Evolutionary conservation across 2,329 filamentous ascomycete species (phyloP).

Genomic region (Aspergillus texensis): DNA sequence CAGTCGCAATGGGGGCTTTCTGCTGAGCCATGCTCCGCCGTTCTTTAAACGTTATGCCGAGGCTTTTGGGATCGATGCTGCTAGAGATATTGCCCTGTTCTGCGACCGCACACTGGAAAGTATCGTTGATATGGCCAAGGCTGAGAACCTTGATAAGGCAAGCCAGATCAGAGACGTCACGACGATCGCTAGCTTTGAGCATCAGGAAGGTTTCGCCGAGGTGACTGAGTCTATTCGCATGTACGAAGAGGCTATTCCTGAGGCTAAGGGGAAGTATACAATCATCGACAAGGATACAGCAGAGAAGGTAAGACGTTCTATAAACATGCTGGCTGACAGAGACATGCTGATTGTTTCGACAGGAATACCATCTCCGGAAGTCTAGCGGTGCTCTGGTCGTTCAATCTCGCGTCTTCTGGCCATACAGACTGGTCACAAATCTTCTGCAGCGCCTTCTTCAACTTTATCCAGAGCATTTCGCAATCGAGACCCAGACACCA

Average conservation of each 20-base stretch:
- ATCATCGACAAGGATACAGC: not conserved
- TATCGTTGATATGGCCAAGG: not conserved
- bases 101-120: not conserved
- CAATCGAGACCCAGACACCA: conserved; percentile 26
- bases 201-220: not conserved
- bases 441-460: conserved; percentile 18
- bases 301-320: not conserved
- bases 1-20: conserved; percentile 30
- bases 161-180: not conserved
- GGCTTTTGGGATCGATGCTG: not conserved
- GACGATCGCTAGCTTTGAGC: not conserved
- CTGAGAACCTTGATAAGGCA: not conserved
- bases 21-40: conserved; percentile 13
- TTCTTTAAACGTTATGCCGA: not conserved
- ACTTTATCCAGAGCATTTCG: conserved; percentile 13
- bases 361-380: not conserved
- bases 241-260: not conserved
- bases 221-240: not conserved
- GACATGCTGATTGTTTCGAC: not conserved
- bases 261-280: not conserved
- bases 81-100: not conserved
- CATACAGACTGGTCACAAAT: conserved; percentile 27
- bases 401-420: conserved; percentile 24
- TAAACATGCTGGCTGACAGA: too few relatives aligned
- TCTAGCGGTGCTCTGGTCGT: not conserved